Conservation (phyloP, 2,329 filamentous ascomycete species). For the Ophiocordyceps camponoti-saundersi region DNA sequence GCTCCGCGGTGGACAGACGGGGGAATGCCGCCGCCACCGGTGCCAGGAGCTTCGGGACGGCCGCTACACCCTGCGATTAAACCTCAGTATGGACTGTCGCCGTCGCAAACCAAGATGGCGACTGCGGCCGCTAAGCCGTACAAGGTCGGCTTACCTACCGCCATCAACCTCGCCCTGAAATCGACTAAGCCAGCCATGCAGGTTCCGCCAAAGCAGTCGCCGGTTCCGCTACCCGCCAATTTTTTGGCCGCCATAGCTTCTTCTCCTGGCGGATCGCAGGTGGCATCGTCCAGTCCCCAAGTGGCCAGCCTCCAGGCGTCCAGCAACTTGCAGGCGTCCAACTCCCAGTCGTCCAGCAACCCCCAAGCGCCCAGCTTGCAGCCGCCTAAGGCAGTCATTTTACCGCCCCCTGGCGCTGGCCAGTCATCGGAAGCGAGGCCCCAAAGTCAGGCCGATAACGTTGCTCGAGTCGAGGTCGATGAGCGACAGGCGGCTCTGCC, state of each 20-base stretch:
- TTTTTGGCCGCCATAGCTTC: conserved; percentile 23
- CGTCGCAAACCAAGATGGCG: conserved; percentile 8
- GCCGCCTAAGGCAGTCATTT: not conserved
- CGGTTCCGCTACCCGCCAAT: conserved; percentile 25
- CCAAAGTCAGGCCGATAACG: not conserved
- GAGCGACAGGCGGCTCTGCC: not conserved
- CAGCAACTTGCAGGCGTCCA: not conserved
- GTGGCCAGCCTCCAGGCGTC: not conserved
- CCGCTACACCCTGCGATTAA: not conserved
- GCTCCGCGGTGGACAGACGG: conserved; percentile 4
- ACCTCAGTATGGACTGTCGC: not conserved
- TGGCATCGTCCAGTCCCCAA: not conserved
- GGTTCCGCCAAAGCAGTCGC: conserved; percentile 23
- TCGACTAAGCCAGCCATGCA: conserved; percentile 13
- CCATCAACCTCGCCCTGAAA: conserved; percentile 7
- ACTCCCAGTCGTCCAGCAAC: not conserved
- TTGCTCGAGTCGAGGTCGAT: no score
- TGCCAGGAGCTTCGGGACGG: not conserved
- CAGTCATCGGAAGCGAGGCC: not conserved
- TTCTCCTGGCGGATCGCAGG: conserved; percentile 5
- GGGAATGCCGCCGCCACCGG: conserved; percentile 2
- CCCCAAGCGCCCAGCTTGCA: not conserved
- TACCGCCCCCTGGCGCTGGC: not conserved
- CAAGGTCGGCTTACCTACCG: conserved; percentile 14
- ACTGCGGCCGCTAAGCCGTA: conserved; percentile 10